phyloP scores from a whole-genome alignment of 208 protist species.

The Plasmodiophora brassicae region DNA sequence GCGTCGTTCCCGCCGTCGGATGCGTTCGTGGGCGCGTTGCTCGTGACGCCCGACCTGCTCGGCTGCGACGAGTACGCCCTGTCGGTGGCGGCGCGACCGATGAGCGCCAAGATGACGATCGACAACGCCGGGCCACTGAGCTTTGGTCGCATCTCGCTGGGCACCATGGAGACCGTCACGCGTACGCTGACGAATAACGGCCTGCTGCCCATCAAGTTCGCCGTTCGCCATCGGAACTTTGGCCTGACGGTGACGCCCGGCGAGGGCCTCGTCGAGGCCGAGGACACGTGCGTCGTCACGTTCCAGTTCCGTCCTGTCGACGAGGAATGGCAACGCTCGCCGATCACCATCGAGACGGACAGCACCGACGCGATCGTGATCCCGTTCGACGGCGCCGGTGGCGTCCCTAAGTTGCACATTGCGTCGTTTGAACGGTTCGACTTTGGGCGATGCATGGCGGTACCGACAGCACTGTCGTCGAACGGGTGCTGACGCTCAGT shows the following conservation, averaged over 20 bases:
- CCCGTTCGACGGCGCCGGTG: not conserved
- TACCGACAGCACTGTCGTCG: not conserved
- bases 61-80: not conserved
- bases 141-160: constrained; percentile 6
- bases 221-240: not conserved
- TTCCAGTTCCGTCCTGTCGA: not conserved
- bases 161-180: not conserved
- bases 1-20: not conserved
- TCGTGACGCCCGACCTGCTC: not conserved
- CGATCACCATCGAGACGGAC: not conserved
- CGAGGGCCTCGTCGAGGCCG: not conserved
- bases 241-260: not conserved
- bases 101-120: not conserved
- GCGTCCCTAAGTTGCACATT: not conserved
- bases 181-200: not conserved
- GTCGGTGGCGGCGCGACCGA: not conserved
- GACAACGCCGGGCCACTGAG: not conserved
- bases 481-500: not conserved
- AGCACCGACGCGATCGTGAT: constrained; percentile 15
- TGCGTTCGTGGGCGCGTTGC: not conserved
- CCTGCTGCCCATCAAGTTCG: not conserved
- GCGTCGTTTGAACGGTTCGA: constrained; percentile 22
- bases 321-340: not conserved
- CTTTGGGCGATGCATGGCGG: constrained; percentile 21
- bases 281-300: not conserved